These are phyloP conservation scores for Fraxinus pennsylvanica DNA, from an alignment of 257 asterid genomes.

Conservation along the genomic window DNA sequence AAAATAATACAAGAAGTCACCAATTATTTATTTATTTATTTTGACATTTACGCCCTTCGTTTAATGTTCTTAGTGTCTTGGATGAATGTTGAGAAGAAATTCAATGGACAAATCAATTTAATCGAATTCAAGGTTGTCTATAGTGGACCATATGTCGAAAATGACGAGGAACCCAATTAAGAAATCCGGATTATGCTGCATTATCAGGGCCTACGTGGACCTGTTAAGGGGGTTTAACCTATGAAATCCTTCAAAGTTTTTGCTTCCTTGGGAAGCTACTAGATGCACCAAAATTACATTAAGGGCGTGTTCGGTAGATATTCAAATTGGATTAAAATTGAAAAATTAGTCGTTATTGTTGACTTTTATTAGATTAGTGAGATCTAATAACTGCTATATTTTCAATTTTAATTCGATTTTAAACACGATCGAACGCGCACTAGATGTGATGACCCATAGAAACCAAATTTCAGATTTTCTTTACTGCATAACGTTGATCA, in stretches of 20 bases:
- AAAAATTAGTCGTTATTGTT: too few relatives aligned
- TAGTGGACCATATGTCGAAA: conserved; percentile 51
- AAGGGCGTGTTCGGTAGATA: too few relatives aligned
- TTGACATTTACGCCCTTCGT: too few relatives aligned
- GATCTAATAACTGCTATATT: too few relatives aligned
- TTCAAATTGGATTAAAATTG: too few relatives aligned
- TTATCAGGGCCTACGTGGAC: too few relatives aligned
- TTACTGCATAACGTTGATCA: conserved; percentile 68
- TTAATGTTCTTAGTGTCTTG: not conserved
- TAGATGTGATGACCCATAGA: conserved; percentile 65
- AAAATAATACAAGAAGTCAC: too few relatives aligned
- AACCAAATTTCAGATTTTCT: conserved; percentile 75
- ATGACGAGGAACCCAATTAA: conserved; percentile 63
- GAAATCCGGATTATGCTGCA: too few relatives aligned
- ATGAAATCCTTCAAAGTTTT: conserved; percentile 58
- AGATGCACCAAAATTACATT: conserved; percentile 58
- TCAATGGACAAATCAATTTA: conserved; percentile 26
- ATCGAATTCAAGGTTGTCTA: conserved; percentile 33
- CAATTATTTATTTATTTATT: too few relatives aligned
- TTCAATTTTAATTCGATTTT: too few relatives aligned
- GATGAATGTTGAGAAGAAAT: conserved; percentile 5
- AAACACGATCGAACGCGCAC: too few relatives aligned
- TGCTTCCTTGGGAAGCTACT: conserved; percentile 63
- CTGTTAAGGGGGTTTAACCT: not conserved
- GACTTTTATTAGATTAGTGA: too few relatives aligned